These are phyloP conservation scores for Colletotrichum tropicicola DNA, from an alignment of 2,329 filamentous ascomycete genomes.

Conservation along the genomic window DNA sequence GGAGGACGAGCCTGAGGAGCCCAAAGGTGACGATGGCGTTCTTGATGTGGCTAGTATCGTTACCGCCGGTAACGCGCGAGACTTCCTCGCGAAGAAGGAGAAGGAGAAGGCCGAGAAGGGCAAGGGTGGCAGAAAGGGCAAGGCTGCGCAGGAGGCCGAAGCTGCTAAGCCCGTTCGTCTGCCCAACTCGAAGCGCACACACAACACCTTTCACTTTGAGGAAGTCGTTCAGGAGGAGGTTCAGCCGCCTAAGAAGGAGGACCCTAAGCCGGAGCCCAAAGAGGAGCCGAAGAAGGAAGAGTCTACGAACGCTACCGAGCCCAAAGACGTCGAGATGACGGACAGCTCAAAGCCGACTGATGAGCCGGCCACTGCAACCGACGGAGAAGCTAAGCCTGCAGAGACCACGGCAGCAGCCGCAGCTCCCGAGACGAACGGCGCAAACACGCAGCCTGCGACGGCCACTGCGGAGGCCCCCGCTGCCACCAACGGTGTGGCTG, in stretches of 20 bases:
- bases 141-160: conserved; percentile 66
- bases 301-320: background rate
- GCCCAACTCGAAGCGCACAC: conserved; percentile 76
- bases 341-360: conserved; percentile 30
- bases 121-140: conserved; percentile 61
- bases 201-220: conserved; percentile 78
- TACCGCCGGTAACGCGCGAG: conserved; percentile 80
- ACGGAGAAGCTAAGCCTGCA: conserved; percentile 33
- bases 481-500: conserved; percentile 34
- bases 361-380: conserved; percentile 26
- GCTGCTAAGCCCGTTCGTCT: conserved; percentile 66
- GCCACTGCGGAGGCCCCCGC: conserved; percentile 25
- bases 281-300: conserved; percentile 19
- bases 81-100: conserved; percentile 85
- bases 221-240: conserved; percentile 69
- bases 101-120: conserved; percentile 75
- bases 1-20: conserved; percentile 46
- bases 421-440: conserved; percentile 32
- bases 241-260: conserved; percentile 40
- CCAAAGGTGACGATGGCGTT: conserved; percentile 68
- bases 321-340: conserved; percentile 34
- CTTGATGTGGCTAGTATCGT: conserved; percentile 88
- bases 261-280: conserved; percentile 32
- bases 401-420: conserved; percentile 26
- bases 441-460: conserved; percentile 25